Evolutionary conservation across 2,329 filamentous ascomycete genomes (phyloP).

Genomic region (Hypoxylon sp.): DNA sequence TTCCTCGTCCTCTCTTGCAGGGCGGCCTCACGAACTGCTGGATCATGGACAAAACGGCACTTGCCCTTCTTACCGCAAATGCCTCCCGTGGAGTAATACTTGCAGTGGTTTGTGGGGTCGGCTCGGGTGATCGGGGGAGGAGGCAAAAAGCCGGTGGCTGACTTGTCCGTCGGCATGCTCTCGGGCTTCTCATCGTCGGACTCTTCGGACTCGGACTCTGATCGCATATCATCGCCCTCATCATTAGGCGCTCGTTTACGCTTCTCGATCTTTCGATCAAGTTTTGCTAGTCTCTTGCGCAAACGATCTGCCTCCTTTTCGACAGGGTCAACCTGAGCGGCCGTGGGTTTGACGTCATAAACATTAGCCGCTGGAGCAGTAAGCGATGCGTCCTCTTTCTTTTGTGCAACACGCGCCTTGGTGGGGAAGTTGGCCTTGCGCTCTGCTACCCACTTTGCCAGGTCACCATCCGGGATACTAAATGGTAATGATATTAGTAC

Average conservation of each 20-base stretch:
- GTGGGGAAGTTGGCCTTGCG: slow-evolving; percentile 84
- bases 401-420: slow-evolving; percentile 71
- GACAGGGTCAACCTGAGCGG: slow-evolving; percentile 59
- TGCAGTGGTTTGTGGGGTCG: slow-evolving; percentile 72
- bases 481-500: slow-evolving; percentile 16
- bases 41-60: slow-evolving; percentile 76
- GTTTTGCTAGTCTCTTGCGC: slow-evolving; percentile 71
- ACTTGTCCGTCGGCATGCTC: slow-evolving; percentile 60
- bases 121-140: slow-evolving; percentile 61
- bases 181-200: slow-evolving; percentile 69
- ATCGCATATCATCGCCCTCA: slow-evolving; percentile 71
- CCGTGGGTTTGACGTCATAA: slow-evolving; percentile 60
- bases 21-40: slow-evolving; percentile 68
- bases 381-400: slow-evolving; percentile 59
- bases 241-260: slow-evolving; percentile 73
- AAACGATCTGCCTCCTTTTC: slow-evolving; percentile 64
- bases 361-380: slow-evolving; percentile 65
- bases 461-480: slow-evolving; percentile 66
- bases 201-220: slow-evolving; percentile 54
- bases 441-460: slow-evolving; percentile 82
- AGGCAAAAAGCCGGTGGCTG: slow-evolving; percentile 48
- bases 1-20: slow-evolving; percentile 71
- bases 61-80: slow-evolving; percentile 78
- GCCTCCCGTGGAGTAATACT: slow-evolving; percentile 74
- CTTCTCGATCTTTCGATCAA: slow-evolving; percentile 72